Percentiles rank a stretch among this genome's conserved stretches.
Evolutionary conservation across 176 grass and related monocot species (phyloP).

Genomic region (Oryza australiensis): DNA sequence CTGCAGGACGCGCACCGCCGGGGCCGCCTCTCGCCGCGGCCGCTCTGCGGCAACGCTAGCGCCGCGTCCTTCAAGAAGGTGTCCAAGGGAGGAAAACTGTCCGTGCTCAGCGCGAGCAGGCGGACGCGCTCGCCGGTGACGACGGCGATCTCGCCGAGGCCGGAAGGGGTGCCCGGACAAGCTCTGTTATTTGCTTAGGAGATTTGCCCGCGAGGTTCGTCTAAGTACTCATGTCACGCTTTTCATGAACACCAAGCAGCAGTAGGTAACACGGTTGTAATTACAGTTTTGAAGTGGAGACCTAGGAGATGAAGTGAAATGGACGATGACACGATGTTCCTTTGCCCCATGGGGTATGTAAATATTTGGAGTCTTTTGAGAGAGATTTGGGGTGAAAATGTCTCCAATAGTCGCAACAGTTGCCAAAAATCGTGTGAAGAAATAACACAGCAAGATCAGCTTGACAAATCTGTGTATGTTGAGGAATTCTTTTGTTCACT

Average conservation of each 20-base stretch:
- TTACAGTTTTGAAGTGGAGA: conserved; percentile 21
- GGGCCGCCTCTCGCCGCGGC: neutral
- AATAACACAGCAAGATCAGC: neutral
- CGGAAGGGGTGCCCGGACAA: conserved; percentile 24
- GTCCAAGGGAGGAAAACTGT: neutral
- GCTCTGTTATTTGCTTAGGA: conserved; percentile 46
- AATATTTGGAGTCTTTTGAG: neutral
- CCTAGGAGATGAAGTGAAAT: neutral
- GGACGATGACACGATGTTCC: neutral
- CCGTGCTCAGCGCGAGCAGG: conserved; percentile 9
- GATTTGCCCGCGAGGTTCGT: neutral
- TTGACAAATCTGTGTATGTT: neutral
- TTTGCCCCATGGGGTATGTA: neutral
- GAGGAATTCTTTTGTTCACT: neutral
- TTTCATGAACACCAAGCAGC: neutral
- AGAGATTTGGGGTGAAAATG: neutral
- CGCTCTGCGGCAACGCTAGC: neutral
- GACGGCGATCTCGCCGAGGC: neutral
- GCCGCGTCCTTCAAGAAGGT: conserved; percentile 20
- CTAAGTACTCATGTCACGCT: neutral
- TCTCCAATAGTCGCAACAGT: neutral
- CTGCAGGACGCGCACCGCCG: conserved; percentile 45
- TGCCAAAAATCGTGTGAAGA: neutral
- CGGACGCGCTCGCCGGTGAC: conserved; percentile 10
- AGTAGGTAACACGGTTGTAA: neutral